Base-by-base conservation (phyloP, 768 basidiomycete genomes). In the Tricholoma sp. region DNA sequence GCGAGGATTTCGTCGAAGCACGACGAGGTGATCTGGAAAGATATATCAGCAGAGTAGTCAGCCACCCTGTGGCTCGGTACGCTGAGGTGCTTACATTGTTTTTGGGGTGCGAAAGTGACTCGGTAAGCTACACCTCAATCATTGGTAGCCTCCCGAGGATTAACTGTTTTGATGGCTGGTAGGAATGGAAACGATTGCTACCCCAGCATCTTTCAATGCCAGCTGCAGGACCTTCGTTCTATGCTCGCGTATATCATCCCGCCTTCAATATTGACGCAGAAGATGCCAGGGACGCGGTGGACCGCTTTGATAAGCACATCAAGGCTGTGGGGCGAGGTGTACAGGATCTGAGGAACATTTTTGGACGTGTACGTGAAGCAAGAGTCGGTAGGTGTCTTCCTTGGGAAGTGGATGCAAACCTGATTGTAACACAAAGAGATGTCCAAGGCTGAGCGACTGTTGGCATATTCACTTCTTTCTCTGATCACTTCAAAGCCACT, bases 81-180 rank as follows among this genome's bases (percentile, higher is more conserved):
- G 83, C 88, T 0, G 90, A 94, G 63, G 83, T 88, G 34, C 70
- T 93, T 13, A 88, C 87, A 0, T 89, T 86, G 57, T 95, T 94
- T 69, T 70, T 95, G 29, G 76, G 84, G 2, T 86, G 87, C 56
- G 89, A 91, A 59, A 85, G 79, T 63, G 89, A 94, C 48, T 66
- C 72, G 63, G 91, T 92, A 67, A 66, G 88, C 6, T 49, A 9
- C 47, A 2, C 8, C 8, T 11, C 72, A 15, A 28, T 42, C 9
- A 7, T n/a, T n/a, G n/a, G n/a, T 10, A 29, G 39, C 32, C 50
- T 52, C 18, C 4, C 29, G 13, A 48, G 1, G 13, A 31, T 6
- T 31, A 8, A 48, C 15, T 13, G 50, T 47, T 49, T 53, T 20
- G 54, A 17, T 58, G 50, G 34, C 53, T 50, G 47, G 28, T 54